phyloP scores from a whole-genome alignment of 2,329 filamentous ascomycete genomes.

The Alternaria infectoria region DNA sequence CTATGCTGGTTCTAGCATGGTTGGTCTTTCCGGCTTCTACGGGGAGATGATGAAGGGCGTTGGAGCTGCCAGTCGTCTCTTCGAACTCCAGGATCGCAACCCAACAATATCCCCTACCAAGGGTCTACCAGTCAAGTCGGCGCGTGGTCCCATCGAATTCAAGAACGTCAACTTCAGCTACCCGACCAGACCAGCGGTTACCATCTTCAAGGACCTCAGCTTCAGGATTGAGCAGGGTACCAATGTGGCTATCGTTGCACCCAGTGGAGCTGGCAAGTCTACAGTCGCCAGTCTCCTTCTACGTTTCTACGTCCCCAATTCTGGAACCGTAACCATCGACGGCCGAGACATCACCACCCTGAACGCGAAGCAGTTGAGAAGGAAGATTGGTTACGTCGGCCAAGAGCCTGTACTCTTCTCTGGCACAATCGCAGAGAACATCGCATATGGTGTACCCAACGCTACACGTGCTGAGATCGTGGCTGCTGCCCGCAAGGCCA shows the following conservation, averaged over 20 bases:
- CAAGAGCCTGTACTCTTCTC: constrained; percentile 95
- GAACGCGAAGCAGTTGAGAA: constrained; percentile 91
- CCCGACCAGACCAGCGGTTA: constrained; percentile 88
- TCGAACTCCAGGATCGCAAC: constrained; percentile 90
- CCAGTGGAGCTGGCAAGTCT: constrained; percentile 94
- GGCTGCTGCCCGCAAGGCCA: constrained; percentile 85
- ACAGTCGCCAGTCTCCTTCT: constrained; percentile 92
- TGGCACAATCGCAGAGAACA: constrained; percentile 84
- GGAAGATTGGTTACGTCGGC: constrained; percentile 92
- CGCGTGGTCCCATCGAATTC: constrained; percentile 88
- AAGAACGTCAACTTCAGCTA: constrained; percentile 87
- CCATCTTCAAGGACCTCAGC: constrained; percentile 85
- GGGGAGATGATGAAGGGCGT: constrained; percentile 99
- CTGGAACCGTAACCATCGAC: constrained; percentile 80
- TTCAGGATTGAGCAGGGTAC: constrained; percentile 93
- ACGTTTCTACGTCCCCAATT: constrained; percentile 85
- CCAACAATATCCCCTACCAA: constrained; percentile 87
- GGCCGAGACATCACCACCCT: constrained; percentile 82
- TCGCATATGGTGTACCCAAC: constrained; percentile 84
- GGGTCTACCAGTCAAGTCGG: constrained; percentile 78
- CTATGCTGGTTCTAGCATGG: constrained; percentile 83
- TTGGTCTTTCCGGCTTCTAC: constrained; percentile 94
- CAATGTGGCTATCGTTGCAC: constrained; percentile 95
- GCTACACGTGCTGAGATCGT: constrained; percentile 83
- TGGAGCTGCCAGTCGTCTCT: constrained; percentile 92